Base-by-base conservation (phyloP, 192 early-diverging fungal species). In the Umbelopsis vinacea region DNA sequence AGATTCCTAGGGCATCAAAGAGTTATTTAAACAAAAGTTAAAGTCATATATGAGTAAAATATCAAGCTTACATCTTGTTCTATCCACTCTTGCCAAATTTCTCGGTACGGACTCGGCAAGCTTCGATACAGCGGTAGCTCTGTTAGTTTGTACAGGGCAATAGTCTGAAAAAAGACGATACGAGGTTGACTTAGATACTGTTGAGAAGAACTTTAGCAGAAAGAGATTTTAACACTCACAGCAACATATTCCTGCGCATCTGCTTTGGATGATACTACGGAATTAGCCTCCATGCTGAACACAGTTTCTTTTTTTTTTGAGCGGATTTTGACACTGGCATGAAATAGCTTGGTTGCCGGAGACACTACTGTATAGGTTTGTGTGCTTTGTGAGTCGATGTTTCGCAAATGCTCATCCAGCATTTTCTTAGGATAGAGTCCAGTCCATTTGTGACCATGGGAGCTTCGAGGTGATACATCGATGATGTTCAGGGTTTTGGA, bases 231-330 rank as follows among this genome's bases (percentile, higher is more conserved):
- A n/a, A n/a, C 66, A 5, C 52, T 57, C 72, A 77, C 71, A 5
- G 76, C 68, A 52, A 71, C 72, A 24, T 74, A 66, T 71, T 78
- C 57, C 14, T 78, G 67, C 0, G 76, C 72, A 23, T 78, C 71
- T 53, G 57, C 63, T 5, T 53, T 29, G 46, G 14, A 67, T 19
- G 63, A 53, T 43, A 67, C 33, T 40, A 24, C 17, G 14, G 11
- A 45, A 9, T 12, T 46, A 21, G 11, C 29, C n/a, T 52, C 26
- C 57, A n/a, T 40, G 37, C 60, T 40, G 12, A 37, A 21, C 4
- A 43, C 43, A 47, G 55, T n/a, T 47, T 45, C 22, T 29, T 14
- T 37, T 0, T 63, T 37, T 14, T 37, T 63, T 33, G 7, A 63
- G 19, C 29, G 29, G 11, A 77, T 68, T 19, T 50, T 68, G 37